Percentiles rank a stretch among this genome's conserved stretches.
Conservation (phyloP, 1,284 basidiomycete genomes). For the Trametes sp. region DNA sequence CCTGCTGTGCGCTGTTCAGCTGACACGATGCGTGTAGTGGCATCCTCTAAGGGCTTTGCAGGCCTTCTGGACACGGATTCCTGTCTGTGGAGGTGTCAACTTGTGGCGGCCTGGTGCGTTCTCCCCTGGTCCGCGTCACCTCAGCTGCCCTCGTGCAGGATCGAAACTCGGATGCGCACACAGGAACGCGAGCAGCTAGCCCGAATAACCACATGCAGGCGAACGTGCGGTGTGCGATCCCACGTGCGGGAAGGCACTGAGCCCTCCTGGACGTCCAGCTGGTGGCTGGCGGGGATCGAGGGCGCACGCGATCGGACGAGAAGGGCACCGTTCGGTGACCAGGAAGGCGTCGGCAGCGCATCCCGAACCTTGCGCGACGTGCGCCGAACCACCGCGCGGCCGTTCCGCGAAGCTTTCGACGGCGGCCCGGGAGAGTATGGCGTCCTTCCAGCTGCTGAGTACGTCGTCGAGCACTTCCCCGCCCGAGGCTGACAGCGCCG, state of each 20-base stretch:
- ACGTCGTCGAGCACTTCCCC: background rate
- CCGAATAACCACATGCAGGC: background rate
- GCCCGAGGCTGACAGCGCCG: background rate
- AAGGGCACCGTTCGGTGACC: slow-evolving; percentile 1
- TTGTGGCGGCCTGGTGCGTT: background rate
- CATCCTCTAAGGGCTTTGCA: background rate
- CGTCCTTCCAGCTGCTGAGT: slow-evolving; percentile 3
- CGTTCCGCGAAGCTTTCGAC: slow-evolving; percentile 16
- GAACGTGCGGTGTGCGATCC: background rate
- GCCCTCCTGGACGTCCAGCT: background rate
- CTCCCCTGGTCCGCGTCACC: background rate
- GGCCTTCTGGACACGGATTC: slow-evolving; percentile 3
- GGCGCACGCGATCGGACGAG: slow-evolving; percentile 1
- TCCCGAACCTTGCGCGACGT: slow-evolving; percentile 16
- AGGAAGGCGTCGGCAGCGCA: background rate
- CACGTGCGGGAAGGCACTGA: background rate
- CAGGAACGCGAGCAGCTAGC: background rate
- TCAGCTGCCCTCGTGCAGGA: background rate
- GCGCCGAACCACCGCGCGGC: slow-evolving; percentile 10
- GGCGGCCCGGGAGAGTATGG: background rate
- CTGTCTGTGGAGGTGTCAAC: background rate
- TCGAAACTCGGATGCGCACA: too few species aligned
- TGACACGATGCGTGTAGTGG: background rate
- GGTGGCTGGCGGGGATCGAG: background rate
- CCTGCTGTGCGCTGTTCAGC: background rate